Evolutionary conservation across 2,329 filamentous ascomycete species (phyloP), one percentile per base, ranked within the genome.

Genomic region (Aphanocladium album): DNA sequence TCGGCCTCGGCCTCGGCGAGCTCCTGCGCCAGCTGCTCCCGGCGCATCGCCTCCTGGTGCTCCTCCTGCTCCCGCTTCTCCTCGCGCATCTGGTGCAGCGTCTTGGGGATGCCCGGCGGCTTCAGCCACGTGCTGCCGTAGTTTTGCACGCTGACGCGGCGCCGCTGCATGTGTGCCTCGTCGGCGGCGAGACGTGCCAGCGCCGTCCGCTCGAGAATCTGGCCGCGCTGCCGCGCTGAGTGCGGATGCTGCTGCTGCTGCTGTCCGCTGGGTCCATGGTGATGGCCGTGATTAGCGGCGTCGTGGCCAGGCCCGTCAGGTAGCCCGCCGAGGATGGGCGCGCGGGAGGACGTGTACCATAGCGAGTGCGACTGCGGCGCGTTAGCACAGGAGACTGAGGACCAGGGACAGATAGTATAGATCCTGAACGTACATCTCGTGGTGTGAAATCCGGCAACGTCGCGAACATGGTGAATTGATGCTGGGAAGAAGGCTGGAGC

Each of bases 111-210:
- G 8, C 93, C 95, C 0, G 91, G 92, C 0, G 95, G 95, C 62
- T 89, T 90, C 60, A 99, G 87, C 95, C 95, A 99, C 49, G 84
- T 84, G 65, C 88, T 89, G 62, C 95, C 95, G 71, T 96, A 97
- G 69, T 92, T 90, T 52, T 89, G 85, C 33, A 98, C 89, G 66
- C 93, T 91, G 52, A 85, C 77, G 69, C 93, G 91, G 51, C 93
- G 90, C 9, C 88, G 83, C 59, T 88, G 84, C 65, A 96, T 82
- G 61, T 86, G 83, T 63, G 86, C 83, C 76, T 98, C 95, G 71
- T 97, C 93, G 46, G 85, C 77, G 27, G 84, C 80, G 12, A 96
- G 83, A 2, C 87, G 81, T 11, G 88, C 83, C 3, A 96, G 85
- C 2, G 83, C 80, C 27, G 87, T 81, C 66, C 83, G 77, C 70